Evolutionary conservation across 192 early-diverging fungal species (phyloP).

Genomic region (Coemansia sp.): DNA sequence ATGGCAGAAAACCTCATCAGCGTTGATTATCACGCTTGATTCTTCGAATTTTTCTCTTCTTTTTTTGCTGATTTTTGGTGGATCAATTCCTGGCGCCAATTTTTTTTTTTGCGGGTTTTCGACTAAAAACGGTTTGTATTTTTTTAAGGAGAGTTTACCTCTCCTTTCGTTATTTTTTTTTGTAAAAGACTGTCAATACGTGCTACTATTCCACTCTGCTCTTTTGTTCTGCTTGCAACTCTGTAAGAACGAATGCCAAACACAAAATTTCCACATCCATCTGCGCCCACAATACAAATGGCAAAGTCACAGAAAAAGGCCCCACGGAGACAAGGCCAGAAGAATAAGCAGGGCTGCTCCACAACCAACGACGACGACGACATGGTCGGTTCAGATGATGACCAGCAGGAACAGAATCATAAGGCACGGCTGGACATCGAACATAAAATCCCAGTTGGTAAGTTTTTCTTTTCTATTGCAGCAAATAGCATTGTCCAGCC

Average conservation of each 20-base stretch:
- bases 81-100: background rate
- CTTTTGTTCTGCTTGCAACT: background rate
- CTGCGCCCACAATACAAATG: conserved; percentile 49
- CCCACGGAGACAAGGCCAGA: background rate
- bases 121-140: background rate
- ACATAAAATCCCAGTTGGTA: conserved; percentile 23
- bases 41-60: background rate
- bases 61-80: background rate
- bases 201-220: background rate
- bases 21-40: background rate
- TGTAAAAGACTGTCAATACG: background rate
- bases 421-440: background rate
- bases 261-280: conserved; percentile 52
- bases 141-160: background rate
- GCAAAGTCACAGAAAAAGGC: background rate
- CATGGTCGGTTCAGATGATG: background rate
- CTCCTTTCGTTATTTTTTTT: background rate
- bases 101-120: background rate
- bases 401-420: conserved; percentile 3
- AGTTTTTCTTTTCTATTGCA: conserved; percentile 2
- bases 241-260: conserved; percentile 27
- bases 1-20: conserved; percentile 8
- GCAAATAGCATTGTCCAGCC: no score
- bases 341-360: background rate
- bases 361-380: conserved; percentile 7